Percentiles rank a stretch among this genome's conserved stretches.
These are phyloP conservation scores for Herpetospermum pedunculosum DNA, from an alignment of 306 rosid genomes.

Conservation along the genomic window DNA sequence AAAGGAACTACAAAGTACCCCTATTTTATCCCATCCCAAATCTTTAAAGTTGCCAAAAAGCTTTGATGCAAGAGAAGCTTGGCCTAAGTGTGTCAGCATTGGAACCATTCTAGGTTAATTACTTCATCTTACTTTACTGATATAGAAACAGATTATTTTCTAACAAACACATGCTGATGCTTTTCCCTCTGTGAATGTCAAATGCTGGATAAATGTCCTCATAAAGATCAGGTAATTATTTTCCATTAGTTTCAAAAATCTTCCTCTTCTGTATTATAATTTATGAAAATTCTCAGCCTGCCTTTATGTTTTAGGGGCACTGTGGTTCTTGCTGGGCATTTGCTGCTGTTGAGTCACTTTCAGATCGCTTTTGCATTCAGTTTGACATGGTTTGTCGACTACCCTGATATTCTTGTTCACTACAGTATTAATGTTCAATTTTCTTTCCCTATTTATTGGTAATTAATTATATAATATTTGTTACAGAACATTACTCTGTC, in stretches of 20 bases:
- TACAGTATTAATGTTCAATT: neutral
- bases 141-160: conserved; percentile 3
- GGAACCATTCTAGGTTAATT: conserved; percentile 68
- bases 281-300: conserved; percentile 8
- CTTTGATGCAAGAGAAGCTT: conserved; percentile 87
- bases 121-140: conserved; percentile 6
- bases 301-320: conserved; percentile 59
- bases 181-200: conserved; percentile 18
- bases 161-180: conserved; percentile 21
- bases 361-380: conserved; percentile 88
- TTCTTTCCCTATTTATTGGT: conserved; percentile 5
- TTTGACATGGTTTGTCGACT: conserved; percentile 35
- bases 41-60: conserved; percentile 50
- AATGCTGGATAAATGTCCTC: conserved; percentile 28
- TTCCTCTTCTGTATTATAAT: neutral
- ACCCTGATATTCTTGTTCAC: conserved; percentile 7
- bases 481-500: conserved; percentile 78
- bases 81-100: conserved; percentile 70
- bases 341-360: conserved; percentile 84
- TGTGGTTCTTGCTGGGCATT: conserved; percentile 99
- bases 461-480: conserved; percentile 14
- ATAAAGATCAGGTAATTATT: conserved; percentile 75
- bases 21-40: conserved; percentile 44
- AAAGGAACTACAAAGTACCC: conserved; percentile 33
- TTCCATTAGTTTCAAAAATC: neutral